Conservation (phyloP, 1,139 yeast species). For the Yamadazyma spencermartinsiae region DNA sequence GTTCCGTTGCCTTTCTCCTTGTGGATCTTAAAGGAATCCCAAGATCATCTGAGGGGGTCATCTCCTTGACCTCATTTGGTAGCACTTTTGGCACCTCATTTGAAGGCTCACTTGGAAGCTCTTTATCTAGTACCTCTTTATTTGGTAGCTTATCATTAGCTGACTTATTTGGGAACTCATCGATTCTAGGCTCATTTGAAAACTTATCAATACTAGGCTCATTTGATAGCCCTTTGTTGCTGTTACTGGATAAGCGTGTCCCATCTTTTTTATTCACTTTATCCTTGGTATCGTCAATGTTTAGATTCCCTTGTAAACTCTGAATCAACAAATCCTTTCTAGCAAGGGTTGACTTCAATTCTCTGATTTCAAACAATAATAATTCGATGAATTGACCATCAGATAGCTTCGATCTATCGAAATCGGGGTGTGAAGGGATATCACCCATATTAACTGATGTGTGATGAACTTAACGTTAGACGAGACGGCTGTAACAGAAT, state of each 20-base stretch:
- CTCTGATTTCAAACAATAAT: slow-evolving; percentile 38
- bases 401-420: slow-evolving; percentile 32
- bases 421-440: slow-evolving; percentile 37
- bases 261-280: slow-evolving; percentile 1
- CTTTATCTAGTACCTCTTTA: no score
- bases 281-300: slow-evolving; percentile 2
- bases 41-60: not conserved
- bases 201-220: no score
- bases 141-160: no score
- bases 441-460: slow-evolving; percentile 18
- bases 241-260: no score
- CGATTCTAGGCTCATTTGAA: no score
- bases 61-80: no score
- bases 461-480: no score
- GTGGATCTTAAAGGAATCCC: slow-evolving; percentile 11
- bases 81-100: no score
- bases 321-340: slow-evolving; percentile 19
- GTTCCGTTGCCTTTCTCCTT: slow-evolving; percentile 8
- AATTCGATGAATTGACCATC: slow-evolving; percentile 38
- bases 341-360: slow-evolving; percentile 21
- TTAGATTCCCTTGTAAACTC: slow-evolving; percentile 19
- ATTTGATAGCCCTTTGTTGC: not conserved
- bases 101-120: no score
- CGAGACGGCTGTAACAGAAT: no score
- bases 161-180: not conserved